These are phyloP conservation scores for Colletotrichum lentis DNA, from an alignment of 2,329 filamentous ascomycete genomes.

Conservation along the genomic window DNA sequence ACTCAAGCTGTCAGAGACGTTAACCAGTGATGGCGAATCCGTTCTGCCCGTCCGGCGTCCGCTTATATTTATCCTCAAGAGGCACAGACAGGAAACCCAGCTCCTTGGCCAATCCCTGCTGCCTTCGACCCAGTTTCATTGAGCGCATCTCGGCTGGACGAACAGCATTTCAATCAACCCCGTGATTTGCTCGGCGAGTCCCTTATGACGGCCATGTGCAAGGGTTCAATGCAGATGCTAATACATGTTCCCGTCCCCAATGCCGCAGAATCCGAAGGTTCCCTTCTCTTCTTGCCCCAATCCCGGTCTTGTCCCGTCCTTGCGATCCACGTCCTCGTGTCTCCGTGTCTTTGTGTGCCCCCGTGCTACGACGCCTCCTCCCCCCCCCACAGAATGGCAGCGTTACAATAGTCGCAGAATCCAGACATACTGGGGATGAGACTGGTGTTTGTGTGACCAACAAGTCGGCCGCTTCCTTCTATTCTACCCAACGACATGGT, in stretches of 20 bases:
- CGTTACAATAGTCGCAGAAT: constrained; percentile 18
- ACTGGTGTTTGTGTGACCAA: constrained; percentile 32
- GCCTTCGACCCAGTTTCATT: not conserved
- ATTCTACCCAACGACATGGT: constrained; percentile 19
- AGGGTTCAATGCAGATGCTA: constrained; percentile 26
- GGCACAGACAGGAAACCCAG: not conserved
- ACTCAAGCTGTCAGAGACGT: constrained; percentile 35
- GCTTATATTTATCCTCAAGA: not conserved
- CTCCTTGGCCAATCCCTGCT: not conserved
- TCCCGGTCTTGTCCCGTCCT: not conserved
- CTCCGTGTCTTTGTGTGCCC: not conserved
- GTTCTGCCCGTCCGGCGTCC: not conserved
- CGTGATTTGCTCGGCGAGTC: not conserved
- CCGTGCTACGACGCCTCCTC: not conserved
- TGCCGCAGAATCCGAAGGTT: constrained; percentile 25
- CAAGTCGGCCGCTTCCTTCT: constrained; percentile 14
- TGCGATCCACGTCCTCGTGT: not conserved
- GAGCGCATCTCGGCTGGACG: not conserved
- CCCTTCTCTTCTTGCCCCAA: constrained; percentile 15
- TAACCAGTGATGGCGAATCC: constrained; percentile 23
- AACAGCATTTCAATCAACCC: not conserved
- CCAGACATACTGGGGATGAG: constrained; percentile 12
- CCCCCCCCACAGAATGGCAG: not conserved
- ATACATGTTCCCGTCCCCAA: constrained; percentile 10
- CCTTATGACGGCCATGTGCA: constrained; percentile 6